Evolutionary conservation across 768 basidiomycete genomes (phyloP).

Genomic region (Auricularia auricula-judae): DNA sequence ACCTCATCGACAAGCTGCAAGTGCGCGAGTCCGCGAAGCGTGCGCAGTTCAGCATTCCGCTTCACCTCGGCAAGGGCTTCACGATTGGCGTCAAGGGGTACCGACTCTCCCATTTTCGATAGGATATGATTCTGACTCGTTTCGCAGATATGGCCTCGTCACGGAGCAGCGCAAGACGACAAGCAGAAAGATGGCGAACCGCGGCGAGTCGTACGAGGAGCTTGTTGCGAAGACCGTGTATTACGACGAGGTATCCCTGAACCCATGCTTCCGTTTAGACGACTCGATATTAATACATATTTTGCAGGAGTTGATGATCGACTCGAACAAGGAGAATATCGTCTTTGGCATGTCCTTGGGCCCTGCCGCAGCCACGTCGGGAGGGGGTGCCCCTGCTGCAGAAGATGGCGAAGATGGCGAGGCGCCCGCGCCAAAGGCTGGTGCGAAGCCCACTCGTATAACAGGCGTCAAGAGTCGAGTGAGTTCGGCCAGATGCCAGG

Average conservation of each 20-base stretch:
- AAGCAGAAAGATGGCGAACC: conserved; percentile 76
- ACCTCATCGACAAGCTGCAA: conserved; percentile 41
- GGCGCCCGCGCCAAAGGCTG: conserved; percentile 7
- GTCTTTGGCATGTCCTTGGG: conserved; percentile 33
- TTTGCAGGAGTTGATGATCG: conserved; percentile 23
- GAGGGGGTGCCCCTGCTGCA: conserved; percentile 10
- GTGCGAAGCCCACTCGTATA: background rate
- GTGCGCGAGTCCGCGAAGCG: conserved; percentile 78
- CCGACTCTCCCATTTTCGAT: background rate
- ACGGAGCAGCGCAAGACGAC: conserved; percentile 78
- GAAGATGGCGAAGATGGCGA: conserved; percentile 27
- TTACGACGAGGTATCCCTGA: conserved; percentile 52
- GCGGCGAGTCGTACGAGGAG: conserved; percentile 67
- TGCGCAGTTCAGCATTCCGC: conserved; percentile 68
- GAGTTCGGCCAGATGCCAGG: background rate
- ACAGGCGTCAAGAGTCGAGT: background rate
- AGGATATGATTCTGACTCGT: conserved; percentile 3
- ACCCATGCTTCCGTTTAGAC: no score
- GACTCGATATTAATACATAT: conserved; percentile 9
- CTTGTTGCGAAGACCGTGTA: conserved; percentile 60
- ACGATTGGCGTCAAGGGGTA: conserved; percentile 76
- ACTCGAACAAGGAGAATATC: conserved; percentile 24
- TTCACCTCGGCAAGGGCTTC: conserved; percentile 65
- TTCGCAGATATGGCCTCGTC: conserved; percentile 68
- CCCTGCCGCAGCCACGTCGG: conserved; percentile 20